These are phyloP conservation scores for Polyporus arcularius DNA, from an alignment of 768 basidiomycete genomes.

Conservation along the genomic window DNA sequence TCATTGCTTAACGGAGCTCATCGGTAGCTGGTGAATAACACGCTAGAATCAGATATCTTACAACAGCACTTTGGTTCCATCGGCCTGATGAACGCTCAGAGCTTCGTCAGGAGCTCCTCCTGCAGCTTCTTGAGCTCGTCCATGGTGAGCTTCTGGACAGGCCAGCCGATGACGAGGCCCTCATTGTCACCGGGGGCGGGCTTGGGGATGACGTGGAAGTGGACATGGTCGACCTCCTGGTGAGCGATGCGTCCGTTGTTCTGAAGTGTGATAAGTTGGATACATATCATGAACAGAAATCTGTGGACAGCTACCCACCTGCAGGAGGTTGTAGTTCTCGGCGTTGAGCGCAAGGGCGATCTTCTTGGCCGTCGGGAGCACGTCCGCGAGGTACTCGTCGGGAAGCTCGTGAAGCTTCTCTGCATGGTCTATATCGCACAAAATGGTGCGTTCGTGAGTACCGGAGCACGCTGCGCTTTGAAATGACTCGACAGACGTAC, in stretches of 20 bases:
- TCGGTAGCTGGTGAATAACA: background rate
- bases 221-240: slow-evolving; percentile 76
- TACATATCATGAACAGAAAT: background rate
- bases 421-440: slow-evolving; percentile 63
- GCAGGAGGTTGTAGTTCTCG: slow-evolving; percentile 86
- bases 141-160: slow-evolving; percentile 54
- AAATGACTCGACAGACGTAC: slow-evolving; percentile 41
- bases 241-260: slow-evolving; percentile 70
- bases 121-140: slow-evolving; percentile 62
- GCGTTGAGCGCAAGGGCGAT: slow-evolving; percentile 74
- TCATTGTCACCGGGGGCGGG: slow-evolving; percentile 60
- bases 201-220: slow-evolving; percentile 95
- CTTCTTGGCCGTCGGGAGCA: slow-evolving; percentile 83
- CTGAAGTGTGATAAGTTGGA: slow-evolving; percentile 31
- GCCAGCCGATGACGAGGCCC: slow-evolving; percentile 87
- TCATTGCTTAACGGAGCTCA: background rate
- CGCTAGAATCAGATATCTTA: background rate
- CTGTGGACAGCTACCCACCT: slow-evolving; percentile 36
- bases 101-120: slow-evolving; percentile 60
- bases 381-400: slow-evolving; percentile 79
- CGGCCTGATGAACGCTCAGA: slow-evolving; percentile 24
- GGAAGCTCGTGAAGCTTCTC: slow-evolving; percentile 86
- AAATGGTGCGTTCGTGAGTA: background rate
- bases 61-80: background rate
- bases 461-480: background rate